Conservation (phyloP, 2,329 filamentous ascomycete genomes). For the Elsinoe perseae region DNA sequence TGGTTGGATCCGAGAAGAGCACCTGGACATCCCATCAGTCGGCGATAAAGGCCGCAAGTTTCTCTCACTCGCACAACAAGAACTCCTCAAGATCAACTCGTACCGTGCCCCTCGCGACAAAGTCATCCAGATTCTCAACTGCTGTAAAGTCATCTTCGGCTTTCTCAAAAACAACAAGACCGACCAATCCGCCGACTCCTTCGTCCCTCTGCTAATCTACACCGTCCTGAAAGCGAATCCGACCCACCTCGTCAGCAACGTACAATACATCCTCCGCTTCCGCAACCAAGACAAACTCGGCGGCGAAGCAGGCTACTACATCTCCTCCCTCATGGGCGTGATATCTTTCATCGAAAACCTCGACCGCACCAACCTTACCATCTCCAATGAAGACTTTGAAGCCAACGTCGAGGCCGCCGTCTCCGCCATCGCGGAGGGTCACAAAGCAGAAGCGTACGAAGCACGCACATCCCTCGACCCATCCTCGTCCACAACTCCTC, state of each 20-base stretch:
- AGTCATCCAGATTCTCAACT: conserved; percentile 96
- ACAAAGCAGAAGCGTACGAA: conserved; percentile 52
- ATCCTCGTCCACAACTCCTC: conserved; percentile 20
- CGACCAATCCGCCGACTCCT: conserved; percentile 92
- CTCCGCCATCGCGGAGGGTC: conserved; percentile 87
- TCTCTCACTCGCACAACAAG: conserved; percentile 81
- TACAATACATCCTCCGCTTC: conserved; percentile 96
- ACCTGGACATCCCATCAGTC: conserved; percentile 82
- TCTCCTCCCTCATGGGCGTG: conserved; percentile 90
- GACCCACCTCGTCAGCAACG: conserved; percentile 90
- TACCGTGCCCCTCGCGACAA: conserved; percentile 97
- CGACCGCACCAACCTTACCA: conserved; percentile 86
- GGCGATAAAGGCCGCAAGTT: conserved; percentile 84
- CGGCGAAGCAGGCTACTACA: conserved; percentile 96
- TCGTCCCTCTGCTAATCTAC: conserved; percentile 90
- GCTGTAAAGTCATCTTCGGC: conserved; percentile 98
- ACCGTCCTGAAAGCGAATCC: conserved; percentile 92
- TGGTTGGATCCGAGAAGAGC: conserved; percentile 85
- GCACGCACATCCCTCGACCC: conserved; percentile 20
- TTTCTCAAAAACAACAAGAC: conserved; percentile 85
- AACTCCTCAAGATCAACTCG: conserved; percentile 90
- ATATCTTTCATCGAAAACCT: conserved; percentile 96
- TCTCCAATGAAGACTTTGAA: conserved; percentile 92
- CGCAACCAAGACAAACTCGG: conserved; percentile 94
- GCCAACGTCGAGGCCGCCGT: conserved; percentile 93